Evolutionary conservation across 768 basidiomycete species (phyloP).

Genomic region (Coprinopsis sp.): DNA sequence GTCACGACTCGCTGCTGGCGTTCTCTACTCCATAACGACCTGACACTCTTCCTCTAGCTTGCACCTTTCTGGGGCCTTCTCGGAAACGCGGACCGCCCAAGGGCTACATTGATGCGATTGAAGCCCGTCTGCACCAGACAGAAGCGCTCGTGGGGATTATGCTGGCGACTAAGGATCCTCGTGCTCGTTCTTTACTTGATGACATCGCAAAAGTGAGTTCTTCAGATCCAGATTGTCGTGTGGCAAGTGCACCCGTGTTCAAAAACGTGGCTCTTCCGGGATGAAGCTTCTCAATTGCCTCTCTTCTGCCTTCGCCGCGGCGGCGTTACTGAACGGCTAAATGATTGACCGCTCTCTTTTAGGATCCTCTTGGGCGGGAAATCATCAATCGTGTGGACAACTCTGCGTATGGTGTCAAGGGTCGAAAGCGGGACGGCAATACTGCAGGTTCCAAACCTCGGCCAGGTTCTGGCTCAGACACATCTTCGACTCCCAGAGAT

Average conservation of each 20-base stretch:
- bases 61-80: slow-evolving; percentile 75
- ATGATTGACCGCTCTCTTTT: slow-evolving; percentile 14
- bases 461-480: slow-evolving; percentile 21
- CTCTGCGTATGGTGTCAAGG: slow-evolving; percentile 73
- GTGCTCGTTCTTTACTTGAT: slow-evolving; percentile 40
- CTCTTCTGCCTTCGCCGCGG: background rate
- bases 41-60: slow-evolving; percentile 37
- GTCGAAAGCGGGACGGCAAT: slow-evolving; percentile 47
- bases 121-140: slow-evolving; percentile 85
- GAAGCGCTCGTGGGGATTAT: slow-evolving; percentile 86
- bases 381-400: slow-evolving; percentile 80
- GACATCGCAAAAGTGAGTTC: slow-evolving; percentile 48
- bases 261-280: background rate
- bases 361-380: slow-evolving; percentile 77
- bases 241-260: slow-evolving; percentile 4
- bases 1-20: background rate
- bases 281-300: background rate
- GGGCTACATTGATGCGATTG: slow-evolving; percentile 93
- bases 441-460: slow-evolving; percentile 8
- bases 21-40: slow-evolving; percentile 9
- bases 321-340: slow-evolving; percentile 7
- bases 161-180: slow-evolving; percentile 44
- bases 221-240: slow-evolving; percentile 4
- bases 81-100: slow-evolving; percentile 86
- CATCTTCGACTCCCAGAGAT: slow-evolving; percentile 16